Evolutionary conservation across 2,329 filamentous ascomycete genomes (phyloP), one percentile per base, ranked within the genome.

Genomic region (Aschersonia sp.): DNA sequence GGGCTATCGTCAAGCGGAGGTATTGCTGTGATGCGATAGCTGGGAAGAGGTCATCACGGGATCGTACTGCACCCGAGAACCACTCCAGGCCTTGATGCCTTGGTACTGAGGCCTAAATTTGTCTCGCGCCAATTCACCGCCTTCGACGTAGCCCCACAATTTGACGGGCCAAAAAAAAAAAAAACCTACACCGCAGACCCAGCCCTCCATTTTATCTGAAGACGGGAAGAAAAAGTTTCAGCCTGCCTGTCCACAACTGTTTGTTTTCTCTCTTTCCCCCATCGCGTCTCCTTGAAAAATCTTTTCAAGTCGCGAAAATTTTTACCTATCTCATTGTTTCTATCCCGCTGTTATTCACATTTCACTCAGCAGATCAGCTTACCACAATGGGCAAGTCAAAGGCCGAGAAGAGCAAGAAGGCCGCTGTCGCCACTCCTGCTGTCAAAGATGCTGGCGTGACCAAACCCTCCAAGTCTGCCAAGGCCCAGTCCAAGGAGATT

Each of bases 381-480:
- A 29, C 42, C 20, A 44, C 56, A 65, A 84, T 84, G 80, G 78
- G 72, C 65, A 84, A 84, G 69, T 68, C 72, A 48, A 84, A 84
- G 71, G 74, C 81, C 61, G 69, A 67, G 64, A 61, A 65, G 49
- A 61, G 71, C 64, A 76, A 69, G 63, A 62, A 73, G 63, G 71
- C 66, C 55, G 78, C 77, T 69, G 61, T 73, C 55, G 64, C 68
- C 40, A n/a, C 20, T 52, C 60, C 72, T 58, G 61, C 68, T 56
- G 78, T 81, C 66, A 86, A 85, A 73, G 74, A 73, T 57, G 80
- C 73, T 55, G 76, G 77, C 54, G 73, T 85, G 58, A 77, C 75
- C 69, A 89, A 88, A 73, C 62, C 80, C 47, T 71, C 77, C 52
- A 73, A 83, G 64, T 75, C 74, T 54, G 67, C 79, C 61, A 82